Evolutionary conservation across 2,329 filamentous ascomycete species (phyloP), one percentile per base, ranked within the genome.

Genomic region (Penicillium palitans): DNA sequence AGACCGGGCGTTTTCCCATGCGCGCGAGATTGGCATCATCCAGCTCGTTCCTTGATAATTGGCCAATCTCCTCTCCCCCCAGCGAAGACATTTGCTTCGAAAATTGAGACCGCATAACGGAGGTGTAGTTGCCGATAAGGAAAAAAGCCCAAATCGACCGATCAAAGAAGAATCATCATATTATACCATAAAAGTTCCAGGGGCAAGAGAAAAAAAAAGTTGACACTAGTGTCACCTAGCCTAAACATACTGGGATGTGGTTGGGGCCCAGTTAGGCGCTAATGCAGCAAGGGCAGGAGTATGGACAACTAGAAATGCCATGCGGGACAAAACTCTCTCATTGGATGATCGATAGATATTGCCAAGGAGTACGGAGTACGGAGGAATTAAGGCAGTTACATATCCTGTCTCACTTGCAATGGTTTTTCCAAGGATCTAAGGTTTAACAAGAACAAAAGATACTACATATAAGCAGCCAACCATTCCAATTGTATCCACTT

Each of bases 1-100:
- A 72, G 47, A 82, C 78, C 56, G 82, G 80, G 21, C 73, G 71
- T 69, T 82, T 83, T 40, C 81, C 81, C 75, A 83, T 74, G 19
- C 80, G 77, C 33, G 72, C 72, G 77, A 83, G 80, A 57, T 83
- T 76, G 29, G 67, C 68, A 29, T 76, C 72, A 65, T 81, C 79
- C 29, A 67, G 57, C 21, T 66, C 62, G 25, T 64, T 68, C 21
- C 52, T 65, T 12, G 65, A 58, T 10, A 53, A 41, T n/a, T 33
- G 42, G 6, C 48, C 58, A 15, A 68, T 41, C 54, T 65, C 64
- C 17, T 56, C 57, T 24, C 51, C 47, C 4, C 47, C 65, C 25
- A 42, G 47, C 19, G 59, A 52, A 9, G 49, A 46, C 46, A 56
- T 48, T 19, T 64, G 40, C 56, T 66, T 66, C 27, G 45, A 46